Evolutionary conservation across 1,284 basidiomycete genomes (phyloP), one percentile per base, ranked within the genome.

Genomic region (Pyrrhoderma noxium): DNA sequence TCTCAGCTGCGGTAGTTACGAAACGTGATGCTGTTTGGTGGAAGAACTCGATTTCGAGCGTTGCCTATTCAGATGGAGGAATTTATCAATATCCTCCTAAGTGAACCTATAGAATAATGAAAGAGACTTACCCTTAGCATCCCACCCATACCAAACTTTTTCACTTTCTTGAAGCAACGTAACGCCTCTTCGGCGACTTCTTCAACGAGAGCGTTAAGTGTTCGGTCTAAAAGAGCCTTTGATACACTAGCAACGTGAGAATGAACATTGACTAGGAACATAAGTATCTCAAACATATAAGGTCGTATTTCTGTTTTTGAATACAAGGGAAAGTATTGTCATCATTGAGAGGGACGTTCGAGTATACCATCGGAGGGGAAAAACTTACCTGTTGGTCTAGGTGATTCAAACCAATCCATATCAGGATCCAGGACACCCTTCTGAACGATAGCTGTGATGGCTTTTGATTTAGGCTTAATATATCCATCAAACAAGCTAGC

Each of bases 31-130:
- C 75, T 3, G 90, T 94, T 70, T 98, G 95, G 67, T 99, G 94
- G 70, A 98, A 82, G 70, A 98, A 99, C 69, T 99, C 96, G 60
- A 98, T 97, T 69, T 99, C 96, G 25, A 99, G 80, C 2, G 96
- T 99, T 2, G 96, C 95, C 87, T 96, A 61, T 21, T 44, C 16
- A 7, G 27, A 23, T 50, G 31, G 38, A 25, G 49, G 35, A 46
- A 38, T 49, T 52, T 42, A 16, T 22, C 56, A 45, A 45, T n/a
- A n/a, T 8, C 41, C 2, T 35, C 36, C 46, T 41, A 41, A 37
- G 52, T 8, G 55, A 31, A 22, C 2, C 37, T 11, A 34, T 49
- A 23, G 8, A 27, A 47, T 2, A 40, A 43, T 16, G 18, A 13
- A 8, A 21, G 21, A 46, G 8, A 76, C 85, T 57, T 65, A 93